Evolutionary conservation across 2,329 filamentous ascomycete species (phyloP).

Genomic region (Alternaria sp.): DNA sequence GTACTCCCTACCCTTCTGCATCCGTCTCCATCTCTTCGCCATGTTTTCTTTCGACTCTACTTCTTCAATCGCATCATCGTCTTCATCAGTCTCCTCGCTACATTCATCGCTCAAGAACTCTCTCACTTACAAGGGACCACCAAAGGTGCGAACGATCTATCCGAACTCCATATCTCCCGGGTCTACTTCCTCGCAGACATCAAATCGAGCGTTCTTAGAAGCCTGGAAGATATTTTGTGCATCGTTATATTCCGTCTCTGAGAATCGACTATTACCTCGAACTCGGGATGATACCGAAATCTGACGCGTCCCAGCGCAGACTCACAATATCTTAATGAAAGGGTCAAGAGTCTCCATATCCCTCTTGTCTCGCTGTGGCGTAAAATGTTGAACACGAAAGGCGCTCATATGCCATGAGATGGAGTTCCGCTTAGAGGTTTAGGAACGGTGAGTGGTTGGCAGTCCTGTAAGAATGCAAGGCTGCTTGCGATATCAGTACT

Average conservation of each 20-base stretch:
- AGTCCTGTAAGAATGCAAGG: neutral
- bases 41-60: neutral
- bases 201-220: neutral
- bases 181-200: neutral
- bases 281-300: neutral
- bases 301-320: neutral
- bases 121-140: neutral
- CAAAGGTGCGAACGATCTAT: neutral
- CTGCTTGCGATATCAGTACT: too few species aligned
- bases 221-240: neutral
- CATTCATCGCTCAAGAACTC: neutral
- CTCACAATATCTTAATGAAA: neutral
- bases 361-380: neutral
- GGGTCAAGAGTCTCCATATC: neutral
- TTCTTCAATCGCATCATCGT: neutral
- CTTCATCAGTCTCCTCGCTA: neutral
- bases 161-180: neutral
- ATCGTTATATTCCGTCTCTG: neutral
- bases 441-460: neutral
- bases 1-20: neutral
- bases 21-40: neutral
- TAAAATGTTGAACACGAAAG: neutral
- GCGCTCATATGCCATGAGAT: neutral
- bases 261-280: neutral
- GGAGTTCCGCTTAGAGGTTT: neutral